Base-by-base conservation (phyloP, 2,329 filamentous ascomycete genomes). In the Cladosporium austrohemisphaericum region DNA sequence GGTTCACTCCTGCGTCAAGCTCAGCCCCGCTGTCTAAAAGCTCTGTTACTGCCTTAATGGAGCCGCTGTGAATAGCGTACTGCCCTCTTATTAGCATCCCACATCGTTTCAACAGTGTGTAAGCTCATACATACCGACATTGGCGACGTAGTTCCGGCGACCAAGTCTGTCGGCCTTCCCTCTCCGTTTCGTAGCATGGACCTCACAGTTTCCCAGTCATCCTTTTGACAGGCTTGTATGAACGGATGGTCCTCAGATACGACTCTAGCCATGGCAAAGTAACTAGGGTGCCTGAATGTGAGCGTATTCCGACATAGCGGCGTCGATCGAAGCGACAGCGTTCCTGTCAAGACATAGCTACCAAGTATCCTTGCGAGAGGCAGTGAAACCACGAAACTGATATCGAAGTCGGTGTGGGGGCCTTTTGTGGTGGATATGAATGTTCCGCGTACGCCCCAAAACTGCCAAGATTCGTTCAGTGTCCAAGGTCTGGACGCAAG, bases 1-100 rank as follows among this genome's bases (percentile, higher is more conserved):
- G 56, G 22, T 54, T 56, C 5, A 54, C 54, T 6, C 55, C 50
- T 4, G 54, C 57, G 28, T 60, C 49, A 10, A 57, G 41, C 2
- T 29, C 18, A 11, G 52, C 51, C 4, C 57, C 58, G 13, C 47
- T 46, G 8, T 36, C 25, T 2, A 62, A 45, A 1, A 62, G 53
- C 5, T 35, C 19, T 3, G 55, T 31, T 13, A 60, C 56, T 8
- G 58, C 44, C 11, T 28, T 23, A 9, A 54, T 4, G 6, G 8
- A 22, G 3, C n/a, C n/a, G n/a, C 4, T 11, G 3, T 4, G 1
- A 2, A 18, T 16, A 14, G 41, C 41, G 7, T 8, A 33, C 41
- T 44, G 11, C 4, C 6, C 6, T 1, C 14, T 16, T 14, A 11
- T 32, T 8, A 44, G 19, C 28, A 41, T 4, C 16, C 2, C 16